Base-by-base conservation (phyloP, 2,329 filamentous ascomycete genomes). In the Pleoardoris graminearum region DNA sequence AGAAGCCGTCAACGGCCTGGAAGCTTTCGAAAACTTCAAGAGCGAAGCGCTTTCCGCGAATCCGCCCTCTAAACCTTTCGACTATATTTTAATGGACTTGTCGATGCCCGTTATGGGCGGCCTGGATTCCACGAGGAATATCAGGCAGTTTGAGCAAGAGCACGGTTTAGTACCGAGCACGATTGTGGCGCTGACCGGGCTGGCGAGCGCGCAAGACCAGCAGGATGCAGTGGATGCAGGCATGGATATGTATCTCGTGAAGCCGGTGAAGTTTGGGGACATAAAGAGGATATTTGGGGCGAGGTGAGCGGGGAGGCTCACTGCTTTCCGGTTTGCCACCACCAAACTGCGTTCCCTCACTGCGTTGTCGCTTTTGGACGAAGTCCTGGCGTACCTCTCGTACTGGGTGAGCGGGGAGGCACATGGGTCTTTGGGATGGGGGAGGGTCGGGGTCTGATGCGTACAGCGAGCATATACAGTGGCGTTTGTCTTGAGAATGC, bases 31-130 rank as follows among this genome's bases (percentile, higher is more conserved):
- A 10, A 58, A 48, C 0, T 70, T 51, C 52, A 68, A 66, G 37
- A 36, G 43, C 1, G 57, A 63, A 49, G 61, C 65, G 1, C 29
- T 45, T 4, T 49, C 55, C 1, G 55, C 55, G 1, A 50, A 53
- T 0, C 58, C 63, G 7, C 59, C 60, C 4, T 48, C 55, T 7
- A 51, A 60, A 8, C 63, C 65, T 0, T 69, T 69, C 33, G 69
- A 72, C 45, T 65, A 68, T 16, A 51, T 71, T 3, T 53, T 72
- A n/a, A 71, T 72, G 69, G 69, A 72, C 29, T 50, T 72, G 8
- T 61, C 51, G 10, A 72, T 72, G 69, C 69, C 69, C 1, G 59
- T 69, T 14, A 71, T 72, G 69, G 67, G 69, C 42, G 76, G 76
- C 0, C 55, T 75, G n/a, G 66, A 73, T n/a, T 69, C 71, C 8